A percentile compares a stretch with the other conserved stretches of the same genome.
phyloP scores from a whole-genome alignment of 108 stramenopile genomes.

The Cyclostephanos tholiformis region DNA sequence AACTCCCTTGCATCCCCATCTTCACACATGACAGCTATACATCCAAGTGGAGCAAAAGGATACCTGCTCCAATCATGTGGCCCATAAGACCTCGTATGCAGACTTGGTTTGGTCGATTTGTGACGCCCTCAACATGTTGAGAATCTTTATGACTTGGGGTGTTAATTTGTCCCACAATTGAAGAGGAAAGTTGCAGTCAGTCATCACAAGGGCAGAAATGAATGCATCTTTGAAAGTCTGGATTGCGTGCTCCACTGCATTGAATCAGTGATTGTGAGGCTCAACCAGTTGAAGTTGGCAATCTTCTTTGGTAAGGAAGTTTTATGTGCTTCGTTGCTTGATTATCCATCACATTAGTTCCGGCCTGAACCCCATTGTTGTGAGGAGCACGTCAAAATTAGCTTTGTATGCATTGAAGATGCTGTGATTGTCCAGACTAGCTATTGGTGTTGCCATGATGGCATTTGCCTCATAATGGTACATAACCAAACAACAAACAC shows the following conservation, averaged over 20 bases:
- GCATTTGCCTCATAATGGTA: no score
- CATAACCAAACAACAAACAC: no score
- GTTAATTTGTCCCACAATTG: conserved; percentile 19
- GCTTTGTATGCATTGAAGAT: no score
- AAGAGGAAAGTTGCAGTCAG: conserved; percentile 17
- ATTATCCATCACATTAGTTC: no score
- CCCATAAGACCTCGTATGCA: conserved; percentile 22
- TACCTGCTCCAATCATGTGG: conserved; percentile 45
- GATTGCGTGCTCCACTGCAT: conserved; percentile 50
- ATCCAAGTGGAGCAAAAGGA: conserved; percentile 53
- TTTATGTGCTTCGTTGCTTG: no score
- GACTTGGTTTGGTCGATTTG: conserved; percentile 38
- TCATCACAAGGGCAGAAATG: conserved; percentile 32
- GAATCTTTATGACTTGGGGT: conserved; percentile 26
- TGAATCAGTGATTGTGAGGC: not conserved
- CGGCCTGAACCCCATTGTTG: no score
- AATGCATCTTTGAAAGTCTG: conserved; percentile 51
- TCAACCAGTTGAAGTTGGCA: not conserved
- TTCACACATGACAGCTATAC: conserved; percentile 13
- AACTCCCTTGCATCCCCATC: not conserved
- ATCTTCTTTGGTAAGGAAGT: no score
- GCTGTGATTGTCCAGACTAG: no score
- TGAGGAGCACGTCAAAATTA: no score
- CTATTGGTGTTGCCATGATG: no score
- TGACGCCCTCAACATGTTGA: conserved; percentile 40